Base-by-base conservation (phyloP, 1,284 basidiomycete genomes). In the Testicularia cyperi region DNA sequence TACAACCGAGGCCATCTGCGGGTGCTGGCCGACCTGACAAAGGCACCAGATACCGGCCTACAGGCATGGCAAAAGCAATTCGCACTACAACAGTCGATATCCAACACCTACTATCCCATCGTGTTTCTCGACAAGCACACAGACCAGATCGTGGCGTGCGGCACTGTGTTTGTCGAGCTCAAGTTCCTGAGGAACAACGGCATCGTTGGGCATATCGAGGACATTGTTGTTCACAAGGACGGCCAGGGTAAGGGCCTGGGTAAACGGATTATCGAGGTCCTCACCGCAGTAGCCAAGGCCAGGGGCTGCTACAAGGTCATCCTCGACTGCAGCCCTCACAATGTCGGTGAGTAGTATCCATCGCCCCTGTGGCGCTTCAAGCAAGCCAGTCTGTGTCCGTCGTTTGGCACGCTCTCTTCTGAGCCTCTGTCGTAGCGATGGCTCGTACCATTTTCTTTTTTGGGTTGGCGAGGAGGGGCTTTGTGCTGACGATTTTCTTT, bases 281-380 rank as follows among this genome's bases (percentile, higher is more conserved):
- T 97, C 65, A 79, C 75, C 80, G 81, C 57, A 84, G 92, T 75
- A 86, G 87, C 66, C 85, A 90, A 81, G 80, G 77, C 56, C 79
- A 80, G 55, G 86, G 91, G 21, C 85, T 88, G 78, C 18, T 96
- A 96, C 80, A 96, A 98, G 85, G 91, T 90, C 16, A 96, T 98
- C 63, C 79, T 98, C 68, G 95, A 98, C 77, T 98, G 94, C 78
- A 90, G 84, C 73, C 85, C 90, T 57, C 82, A 83, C 40, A 98
- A 97, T 70, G 87, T 92, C 61, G 86, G 92, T 94, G 76, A 78
- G 90, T 85, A 20, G 18, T n/a, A n/a, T n/a, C n/a, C n/a, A n/a
- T n/a, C n/a, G n/a, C n/a, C n/a, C n/a, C n/a, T n/a, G n/a, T n/a
- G n/a, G n/a, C n/a, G n/a, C n/a, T n/a, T n/a, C n/a, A n/a, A n/a